Percentiles rank a stretch among this genome's conserved stretches.
Evolutionary conservation across 129 eudicot species (phyloP).

Genomic region (Lactuca saligna): DNA sequence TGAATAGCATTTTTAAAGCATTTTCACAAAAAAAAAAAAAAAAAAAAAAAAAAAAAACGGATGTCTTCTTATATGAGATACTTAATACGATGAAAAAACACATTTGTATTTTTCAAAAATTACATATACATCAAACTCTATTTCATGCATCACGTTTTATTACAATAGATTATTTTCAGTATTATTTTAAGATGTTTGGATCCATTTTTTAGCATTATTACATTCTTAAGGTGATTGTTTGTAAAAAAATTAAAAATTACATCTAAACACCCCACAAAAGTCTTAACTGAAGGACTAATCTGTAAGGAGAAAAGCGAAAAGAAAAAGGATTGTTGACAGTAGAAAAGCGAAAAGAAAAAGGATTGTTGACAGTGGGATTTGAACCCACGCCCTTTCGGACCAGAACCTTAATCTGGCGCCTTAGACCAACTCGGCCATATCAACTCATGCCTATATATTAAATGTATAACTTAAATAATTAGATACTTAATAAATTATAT

Average conservation of each 20-base stretch:
- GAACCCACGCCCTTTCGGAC: constrained; percentile 99
- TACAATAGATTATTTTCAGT: no score
- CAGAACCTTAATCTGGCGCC: constrained; percentile 99
- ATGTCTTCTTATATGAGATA: no score
- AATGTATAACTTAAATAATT: no score
- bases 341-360: no score
- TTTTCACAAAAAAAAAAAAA: neutral
- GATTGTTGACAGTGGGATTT: constrained; percentile 76
- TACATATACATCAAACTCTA: no score
- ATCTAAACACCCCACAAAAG: no score
- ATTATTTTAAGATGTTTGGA: no score
- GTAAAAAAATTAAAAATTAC: neutral
- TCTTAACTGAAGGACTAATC: neutral
- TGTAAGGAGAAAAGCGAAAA: neutral
- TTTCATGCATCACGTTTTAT: no score
- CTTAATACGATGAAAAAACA: no score
- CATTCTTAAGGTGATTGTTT: neutral
- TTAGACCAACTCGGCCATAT: constrained; percentile 95
- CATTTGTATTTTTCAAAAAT: no score
- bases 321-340: constrained; percentile 46
- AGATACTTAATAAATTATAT: no score
- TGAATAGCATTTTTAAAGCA: neutral
- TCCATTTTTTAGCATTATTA: neutral
- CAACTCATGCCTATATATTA: constrained; percentile 26
- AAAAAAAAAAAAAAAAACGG: neutral